Conservation (phyloP, 1,139 yeast species). For the Suhomyces wounanorum region DNA sequence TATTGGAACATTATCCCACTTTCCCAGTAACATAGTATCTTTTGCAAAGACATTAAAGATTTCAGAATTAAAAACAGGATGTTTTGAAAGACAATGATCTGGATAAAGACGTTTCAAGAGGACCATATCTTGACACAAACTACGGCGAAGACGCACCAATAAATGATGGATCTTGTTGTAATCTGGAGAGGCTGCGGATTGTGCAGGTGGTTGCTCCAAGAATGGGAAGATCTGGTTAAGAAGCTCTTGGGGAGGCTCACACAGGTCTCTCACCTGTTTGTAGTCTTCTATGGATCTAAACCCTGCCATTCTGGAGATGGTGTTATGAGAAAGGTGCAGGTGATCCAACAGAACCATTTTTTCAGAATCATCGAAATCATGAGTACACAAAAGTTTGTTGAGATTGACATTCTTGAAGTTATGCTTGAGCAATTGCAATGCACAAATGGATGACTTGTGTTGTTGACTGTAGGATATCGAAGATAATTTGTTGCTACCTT, state of each 20-base stretch:
- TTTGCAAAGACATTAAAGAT: conserved; percentile 25
- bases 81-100: conserved; percentile 27
- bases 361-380: conserved; percentile 15
- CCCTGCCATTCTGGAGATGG: conserved; percentile 28
- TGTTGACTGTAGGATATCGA: conserved; percentile 33
- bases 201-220: conserved; percentile 18
- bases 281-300: conserved; percentile 25
- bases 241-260: conserved; percentile 33
- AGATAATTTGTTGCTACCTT: conserved; percentile 28
- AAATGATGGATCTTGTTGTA: conserved; percentile 21
- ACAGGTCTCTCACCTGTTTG: conserved; percentile 21
- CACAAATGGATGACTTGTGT: conserved; percentile 28
- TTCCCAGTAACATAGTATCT: conserved; percentile 18
- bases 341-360: conserved; percentile 15
- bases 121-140: conserved; percentile 40
- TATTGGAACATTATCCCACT: conserved; percentile 7
- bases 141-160: conserved; percentile 26
- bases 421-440: conserved; percentile 25
- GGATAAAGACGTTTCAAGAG: conserved; percentile 29
- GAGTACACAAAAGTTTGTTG: conserved; percentile 24
- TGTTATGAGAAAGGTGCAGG: conserved; percentile 19
- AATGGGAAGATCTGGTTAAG: conserved; percentile 35
- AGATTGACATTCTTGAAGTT: conserved; percentile 25
- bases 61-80: conserved; percentile 30
- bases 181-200: conserved; percentile 5